Percentiles rank a stretch among this genome's conserved stretches.
These are phyloP conservation scores for Lepidopterella palustris DNA, from an alignment of 495 filamentous ascomycete species.

Conservation along the genomic window DNA sequence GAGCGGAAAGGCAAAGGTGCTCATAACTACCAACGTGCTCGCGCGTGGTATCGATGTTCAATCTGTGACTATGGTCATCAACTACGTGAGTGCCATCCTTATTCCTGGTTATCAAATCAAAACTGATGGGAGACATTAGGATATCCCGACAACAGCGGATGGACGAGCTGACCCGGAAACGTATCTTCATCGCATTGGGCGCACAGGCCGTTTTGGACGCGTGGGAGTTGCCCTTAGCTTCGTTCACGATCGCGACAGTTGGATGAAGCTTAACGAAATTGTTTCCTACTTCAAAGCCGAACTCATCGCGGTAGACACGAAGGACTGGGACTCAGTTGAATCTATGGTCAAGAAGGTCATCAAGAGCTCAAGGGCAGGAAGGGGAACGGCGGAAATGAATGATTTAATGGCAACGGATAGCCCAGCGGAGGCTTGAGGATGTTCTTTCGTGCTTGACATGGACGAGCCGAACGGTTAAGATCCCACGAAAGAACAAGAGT, in stretches of 20 bases:
- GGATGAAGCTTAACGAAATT: slow-evolving; percentile 68
- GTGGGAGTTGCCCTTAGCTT: slow-evolving; percentile 95
- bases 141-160: slow-evolving; percentile 47
- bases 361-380: slow-evolving; percentile 66
- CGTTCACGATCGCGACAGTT: slow-evolving; percentile 72
- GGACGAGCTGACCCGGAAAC: slow-evolving; percentile 73
- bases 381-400: slow-evolving; percentile 40
- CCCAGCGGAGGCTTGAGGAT: background rate
- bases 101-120: slow-evolving; percentile 5
- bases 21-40: slow-evolving; percentile 96
- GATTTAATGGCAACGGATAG: background rate
- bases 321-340: slow-evolving; percentile 87
- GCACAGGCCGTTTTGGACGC: slow-evolving; percentile 93
- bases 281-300: slow-evolving; percentile 62
- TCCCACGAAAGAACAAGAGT: too few species aligned
- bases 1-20: slow-evolving; percentile 79
- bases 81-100: slow-evolving; percentile 56
- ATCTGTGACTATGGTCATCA: slow-evolving; percentile 94
- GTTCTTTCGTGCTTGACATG: background rate
- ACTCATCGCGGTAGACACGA: slow-evolving; percentile 46
- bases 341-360: slow-evolving; percentile 71
- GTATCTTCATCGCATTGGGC: slow-evolving; percentile 96
- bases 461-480: too few species aligned
- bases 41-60: slow-evolving; percentile 96
- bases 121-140: slow-evolving; percentile 35